Base-by-base conservation (phyloP, 768 basidiomycete genomes). In the Suillus fuscotomentosus region DNA sequence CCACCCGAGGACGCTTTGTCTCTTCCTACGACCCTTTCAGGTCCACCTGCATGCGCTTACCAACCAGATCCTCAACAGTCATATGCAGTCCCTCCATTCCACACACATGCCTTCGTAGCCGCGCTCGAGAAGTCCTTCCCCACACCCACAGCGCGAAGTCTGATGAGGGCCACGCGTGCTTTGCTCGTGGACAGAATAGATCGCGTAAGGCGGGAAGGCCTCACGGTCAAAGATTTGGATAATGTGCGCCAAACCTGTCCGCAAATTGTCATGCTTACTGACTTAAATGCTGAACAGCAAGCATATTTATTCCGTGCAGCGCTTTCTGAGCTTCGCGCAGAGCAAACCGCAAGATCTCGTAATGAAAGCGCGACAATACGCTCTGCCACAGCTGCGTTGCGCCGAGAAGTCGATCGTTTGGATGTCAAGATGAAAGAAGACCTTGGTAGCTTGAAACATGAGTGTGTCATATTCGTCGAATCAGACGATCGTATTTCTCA, bases 261-360 rank as follows among this genome's bases (percentile, higher is more conserved):
- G 17, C 6, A 22, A 17, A 39, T 34, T 65, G 38, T 61, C 31
- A 48, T 59, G 41, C 50, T 22, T 48, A 31, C 31, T 51, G 48
- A 62, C n/a, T 31, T 50, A 57, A 2, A 20, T 38, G 38, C 54
- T 36, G 20, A 61, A 50, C 70, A 97, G 94, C 93, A 96, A 89
- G 95, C 95, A 20, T 98, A 98, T 75, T 81, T 98, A 39, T 97
- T 97, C 77, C 88, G 90, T 54, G 97, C 97, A 22, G 97, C 97
- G 0, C 76, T 99, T 43, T 92, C 92, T 2, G 95, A 99, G 74
- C 80, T 97, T 55, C 85, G 94, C 22, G 90, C 92, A 5, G 96
- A 97, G 72, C 85, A 94, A 36, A 88, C 90, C 5, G 86, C 94
- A 70, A 86, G 84, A 60, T 89, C 91, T 4, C 86, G 91, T 65